phyloP scores from a whole-genome alignment of 2,329 filamentous ascomycete species.

The Ascochyta viciae-villosae region DNA sequence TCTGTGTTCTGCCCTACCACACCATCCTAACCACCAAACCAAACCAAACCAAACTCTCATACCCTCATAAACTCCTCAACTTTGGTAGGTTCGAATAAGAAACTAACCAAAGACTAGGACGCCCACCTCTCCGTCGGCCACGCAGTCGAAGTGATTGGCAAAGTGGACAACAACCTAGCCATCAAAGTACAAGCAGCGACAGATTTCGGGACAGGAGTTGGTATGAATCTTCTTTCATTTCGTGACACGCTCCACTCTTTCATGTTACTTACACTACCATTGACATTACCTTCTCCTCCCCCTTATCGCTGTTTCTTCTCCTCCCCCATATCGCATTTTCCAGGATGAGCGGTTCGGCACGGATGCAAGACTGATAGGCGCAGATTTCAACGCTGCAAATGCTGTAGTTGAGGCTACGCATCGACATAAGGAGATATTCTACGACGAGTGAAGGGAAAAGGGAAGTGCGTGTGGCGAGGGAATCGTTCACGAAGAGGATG shows the following conservation, averaged over 20 bases:
- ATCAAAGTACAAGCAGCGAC: constrained; percentile 73
- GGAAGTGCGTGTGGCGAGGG: not conserved
- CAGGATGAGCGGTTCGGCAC: too few relatives aligned
- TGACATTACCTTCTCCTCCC: too few relatives aligned
- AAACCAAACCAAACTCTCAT: too few relatives aligned
- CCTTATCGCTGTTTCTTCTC: too few relatives aligned
- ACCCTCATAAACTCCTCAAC: too few relatives aligned
- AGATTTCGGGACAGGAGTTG: constrained; percentile 73
- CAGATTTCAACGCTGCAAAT: constrained; percentile 78
- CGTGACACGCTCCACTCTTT: too few relatives aligned
- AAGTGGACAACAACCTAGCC: constrained; percentile 75
- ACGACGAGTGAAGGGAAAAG: constrained; percentile 53
- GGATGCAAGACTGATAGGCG: not conserved
- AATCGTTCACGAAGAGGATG: too few relatives aligned
- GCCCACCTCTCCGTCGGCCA: constrained; percentile 73
- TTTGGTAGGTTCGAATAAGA: not conserved
- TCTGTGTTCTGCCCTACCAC: too few relatives aligned
- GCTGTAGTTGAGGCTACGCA: constrained; percentile 88
- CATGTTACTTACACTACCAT: too few relatives aligned
- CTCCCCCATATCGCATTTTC: too few relatives aligned
- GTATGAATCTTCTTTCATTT: constrained; percentile 59
- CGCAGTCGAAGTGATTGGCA: constrained; percentile 78
- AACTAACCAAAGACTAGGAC: constrained; percentile 61
- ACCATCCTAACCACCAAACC: too few relatives aligned
- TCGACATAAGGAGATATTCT: constrained; percentile 81